Base-by-base conservation (phyloP, 2,329 filamentous ascomycete genomes). In the Pseudogymnoascus destructans region DNA sequence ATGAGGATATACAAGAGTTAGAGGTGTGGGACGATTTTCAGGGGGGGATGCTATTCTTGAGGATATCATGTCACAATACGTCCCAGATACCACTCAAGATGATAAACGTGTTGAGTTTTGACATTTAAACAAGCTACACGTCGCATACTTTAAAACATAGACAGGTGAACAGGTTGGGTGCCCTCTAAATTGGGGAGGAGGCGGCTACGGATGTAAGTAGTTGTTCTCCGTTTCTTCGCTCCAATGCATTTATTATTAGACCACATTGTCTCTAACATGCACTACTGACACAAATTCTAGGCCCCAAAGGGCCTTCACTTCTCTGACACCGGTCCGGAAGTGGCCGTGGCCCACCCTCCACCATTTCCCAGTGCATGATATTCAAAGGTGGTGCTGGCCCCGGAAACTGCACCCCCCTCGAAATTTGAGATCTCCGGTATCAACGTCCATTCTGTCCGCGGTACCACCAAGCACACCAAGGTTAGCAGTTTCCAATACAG, bases 141-240 rank as follows among this genome's bases (percentile, higher is more conserved):
- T 71, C 0, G 70, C 69, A 32, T 75, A 75, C 61, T 65, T 77
- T 60, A 78, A 79, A 64, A 78, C 74, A 0, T 78, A 75, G 75
- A 77, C 75, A 0, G 73, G 71, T 19, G 70, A 74, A 7, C 70
- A 69, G 25, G 69, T 69, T 6, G 71, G 74, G 7, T 74, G 73
- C 54, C 73, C 74, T 1, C 75, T 75, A 0, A 78, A 79, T 52
- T 75, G 76, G 10, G 75, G 75, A 0, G 76, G 76, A 3, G 76
- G 75, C 1, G 76, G 76, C 1, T 64, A 73, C 0, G 76, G 76
- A 5, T 73, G 70, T 71, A 62, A 61, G 66, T 63, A 8, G 13
- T 1, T 25, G 10, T 17, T 52, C 42, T 15, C 73, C 40, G 68
- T 49, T 63, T 61, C 21, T 25, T 8, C 17, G 10, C 6, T 36